Conservation (phyloP, 1,139 yeast genomes). For the Yamadazyma diddensiae region DNA sequence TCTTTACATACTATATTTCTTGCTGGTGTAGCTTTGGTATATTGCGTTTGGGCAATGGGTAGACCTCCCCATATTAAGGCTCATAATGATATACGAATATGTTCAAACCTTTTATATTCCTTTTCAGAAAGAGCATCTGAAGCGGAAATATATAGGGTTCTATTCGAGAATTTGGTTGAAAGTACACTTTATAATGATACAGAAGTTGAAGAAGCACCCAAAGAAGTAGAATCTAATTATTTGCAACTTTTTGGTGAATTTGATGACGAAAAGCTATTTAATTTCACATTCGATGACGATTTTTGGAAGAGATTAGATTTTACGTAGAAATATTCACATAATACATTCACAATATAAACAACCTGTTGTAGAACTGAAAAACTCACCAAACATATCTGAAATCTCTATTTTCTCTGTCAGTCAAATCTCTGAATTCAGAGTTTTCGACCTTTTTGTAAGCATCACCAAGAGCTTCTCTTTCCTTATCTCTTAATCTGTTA, state of each 20-base stretch:
- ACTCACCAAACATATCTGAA: conserved; percentile 17
- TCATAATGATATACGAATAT: conserved; percentile 21
- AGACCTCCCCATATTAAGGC: conserved; percentile 16
- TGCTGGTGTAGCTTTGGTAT: conserved; percentile 22
- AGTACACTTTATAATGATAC: conserved; percentile 13
- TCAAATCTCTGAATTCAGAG: conserved; percentile 13
- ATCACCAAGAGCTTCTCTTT: conserved; percentile 18
- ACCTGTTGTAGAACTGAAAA: no score
- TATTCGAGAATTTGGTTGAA: conserved; percentile 20
- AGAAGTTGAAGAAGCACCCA: conserved; percentile 1
- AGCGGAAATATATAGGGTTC: conserved; percentile 19
- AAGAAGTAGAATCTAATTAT: neutral
- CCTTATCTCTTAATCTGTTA: conserved; percentile 17
- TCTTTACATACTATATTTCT: conserved; percentile 21
- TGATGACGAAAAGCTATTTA: conserved; percentile 10
- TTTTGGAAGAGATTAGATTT: conserved; percentile 13
- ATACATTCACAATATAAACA: neutral
- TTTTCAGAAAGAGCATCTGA: conserved; percentile 21
- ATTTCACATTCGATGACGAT: conserved; percentile 15
- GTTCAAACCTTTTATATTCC: conserved; percentile 20
- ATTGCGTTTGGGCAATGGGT: conserved; percentile 19
- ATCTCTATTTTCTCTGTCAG: conserved; percentile 17
- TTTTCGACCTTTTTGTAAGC: conserved; percentile 11
- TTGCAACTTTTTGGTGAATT: conserved; percentile 2
- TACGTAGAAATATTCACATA: neutral